Evolutionary conservation across 345 rosid genomes (phyloP).

Genomic region (Eutrema japonicum): DNA sequence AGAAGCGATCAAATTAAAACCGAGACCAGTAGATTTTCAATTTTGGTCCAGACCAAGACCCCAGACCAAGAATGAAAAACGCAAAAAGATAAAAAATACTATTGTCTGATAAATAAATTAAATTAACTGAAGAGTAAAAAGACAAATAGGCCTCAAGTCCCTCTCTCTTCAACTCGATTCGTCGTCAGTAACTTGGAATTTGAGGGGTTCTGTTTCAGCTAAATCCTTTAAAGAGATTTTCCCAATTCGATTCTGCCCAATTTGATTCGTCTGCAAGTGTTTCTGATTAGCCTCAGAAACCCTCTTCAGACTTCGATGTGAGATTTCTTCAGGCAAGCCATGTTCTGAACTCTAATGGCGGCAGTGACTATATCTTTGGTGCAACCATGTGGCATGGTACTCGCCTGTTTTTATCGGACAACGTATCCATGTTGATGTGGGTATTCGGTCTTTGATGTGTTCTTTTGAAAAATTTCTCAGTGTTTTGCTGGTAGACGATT

Average conservation of each 20-base stretch:
- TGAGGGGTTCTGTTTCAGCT: background rate
- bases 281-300: conserved; percentile 2
- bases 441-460: background rate
- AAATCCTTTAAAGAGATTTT: background rate
- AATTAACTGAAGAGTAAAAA: background rate
- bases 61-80: background rate
- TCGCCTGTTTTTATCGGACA: background rate
- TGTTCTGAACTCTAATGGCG: conserved; percentile 43
- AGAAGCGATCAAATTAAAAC: background rate
- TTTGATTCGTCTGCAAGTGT: conserved; percentile 9
- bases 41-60: background rate
- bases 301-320: conserved; percentile 2
- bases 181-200: background rate
- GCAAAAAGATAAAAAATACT: background rate
- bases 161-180: background rate
- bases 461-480: conserved; percentile 39
- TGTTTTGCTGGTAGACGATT: conserved; percentile 52
- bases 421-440: background rate
- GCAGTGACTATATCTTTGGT: conserved; percentile 38
- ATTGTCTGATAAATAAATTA: background rate
- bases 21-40: background rate
- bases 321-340: conserved; percentile 13
- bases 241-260: background rate
- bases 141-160: background rate
- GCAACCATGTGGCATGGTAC: conserved; percentile 46